Conservation (phyloP, 495 filamentous ascomycete genomes). For the Xanthoparmelia taractica region DNA sequence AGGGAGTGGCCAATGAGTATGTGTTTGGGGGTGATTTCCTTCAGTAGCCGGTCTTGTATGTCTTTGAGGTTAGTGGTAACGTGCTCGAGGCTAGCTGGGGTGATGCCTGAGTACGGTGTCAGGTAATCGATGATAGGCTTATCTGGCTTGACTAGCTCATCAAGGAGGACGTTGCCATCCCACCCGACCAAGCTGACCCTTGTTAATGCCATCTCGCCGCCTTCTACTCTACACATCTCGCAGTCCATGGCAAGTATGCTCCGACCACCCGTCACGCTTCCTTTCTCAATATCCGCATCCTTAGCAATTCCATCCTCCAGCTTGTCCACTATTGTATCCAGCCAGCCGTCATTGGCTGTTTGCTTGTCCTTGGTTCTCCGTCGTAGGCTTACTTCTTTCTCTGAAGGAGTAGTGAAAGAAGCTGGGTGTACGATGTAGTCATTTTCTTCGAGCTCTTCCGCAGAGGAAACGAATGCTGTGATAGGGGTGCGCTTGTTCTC, state of each 20-base stretch:
- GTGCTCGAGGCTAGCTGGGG: slow-evolving; percentile 65
- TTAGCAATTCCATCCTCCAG: slow-evolving; percentile 60
- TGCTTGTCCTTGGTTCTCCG: slow-evolving; percentile 38
- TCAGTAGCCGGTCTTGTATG: slow-evolving; percentile 69
- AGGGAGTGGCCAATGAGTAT: slow-evolving; percentile 89
- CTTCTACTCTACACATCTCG: slow-evolving; percentile 88
- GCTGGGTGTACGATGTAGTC: slow-evolving; percentile 77
- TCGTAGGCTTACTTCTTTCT: slow-evolving; percentile 38
- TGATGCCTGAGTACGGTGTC: slow-evolving; percentile 85
- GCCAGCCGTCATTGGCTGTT: slow-evolving; percentile 62
- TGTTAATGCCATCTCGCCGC: slow-evolving; percentile 68
- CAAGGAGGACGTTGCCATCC: slow-evolving; percentile 74
- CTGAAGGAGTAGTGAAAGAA: slow-evolving; percentile 40
- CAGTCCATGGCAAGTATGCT: slow-evolving; percentile 83
- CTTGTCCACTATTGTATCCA: slow-evolving; percentile 62
- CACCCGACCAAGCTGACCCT: slow-evolving; percentile 79
- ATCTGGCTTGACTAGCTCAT: slow-evolving; percentile 85
- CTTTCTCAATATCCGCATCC: slow-evolving; percentile 63
- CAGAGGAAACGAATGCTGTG: slow-evolving; percentile 61
- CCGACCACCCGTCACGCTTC: slow-evolving; percentile 74
- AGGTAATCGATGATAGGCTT: slow-evolving; percentile 83
- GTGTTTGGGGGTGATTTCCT: slow-evolving; percentile 62
- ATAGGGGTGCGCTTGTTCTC: slow-evolving; percentile 67
- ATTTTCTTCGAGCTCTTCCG: slow-evolving; percentile 69
- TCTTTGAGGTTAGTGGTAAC: slow-evolving; percentile 78